These are phyloP conservation scores for Ambrosiella beaveri DNA, from an alignment of 2,329 filamentous ascomycete species.

Conservation along the genomic window DNA sequence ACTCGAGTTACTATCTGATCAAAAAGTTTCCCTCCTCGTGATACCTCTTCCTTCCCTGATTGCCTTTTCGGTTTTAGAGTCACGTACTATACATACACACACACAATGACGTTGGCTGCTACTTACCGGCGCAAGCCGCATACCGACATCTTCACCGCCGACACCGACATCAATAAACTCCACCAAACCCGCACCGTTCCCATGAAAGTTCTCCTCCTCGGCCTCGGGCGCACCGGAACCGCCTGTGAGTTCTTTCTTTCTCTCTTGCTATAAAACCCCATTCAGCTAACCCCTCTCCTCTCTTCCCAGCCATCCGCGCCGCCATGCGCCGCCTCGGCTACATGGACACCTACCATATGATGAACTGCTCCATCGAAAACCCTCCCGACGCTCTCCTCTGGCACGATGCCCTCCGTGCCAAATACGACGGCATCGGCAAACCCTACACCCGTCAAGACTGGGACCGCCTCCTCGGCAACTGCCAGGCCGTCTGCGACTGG, in stretches of 20 bases:
- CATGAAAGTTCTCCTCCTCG: slow-evolving; percentile 56
- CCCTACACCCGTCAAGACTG: slow-evolving; percentile 48
- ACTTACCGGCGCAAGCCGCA: slow-evolving; percentile 21
- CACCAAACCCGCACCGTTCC: slow-evolving; percentile 35
- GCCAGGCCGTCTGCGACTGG: slow-evolving; percentile 53
- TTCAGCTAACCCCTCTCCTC: background rate
- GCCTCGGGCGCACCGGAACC: slow-evolving; percentile 53
- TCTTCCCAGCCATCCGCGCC: slow-evolving; percentile 36
- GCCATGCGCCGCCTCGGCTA: slow-evolving; percentile 51
- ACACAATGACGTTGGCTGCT: background rate
- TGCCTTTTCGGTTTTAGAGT: too few species aligned
- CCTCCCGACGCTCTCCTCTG: slow-evolving; percentile 10
- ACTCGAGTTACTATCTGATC: too few species aligned
- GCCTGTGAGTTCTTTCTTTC: slow-evolving; percentile 33
- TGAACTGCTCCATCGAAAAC: slow-evolving; percentile 15
- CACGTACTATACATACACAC: too few species aligned
- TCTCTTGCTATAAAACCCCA: background rate
- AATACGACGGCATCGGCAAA: slow-evolving; percentile 36
- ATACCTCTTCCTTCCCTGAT: too few species aligned
- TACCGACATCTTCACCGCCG: slow-evolving; percentile 44
- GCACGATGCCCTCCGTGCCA: slow-evolving; percentile 20
- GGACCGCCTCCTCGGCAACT: slow-evolving; percentile 45
- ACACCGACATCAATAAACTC: slow-evolving; percentile 50
- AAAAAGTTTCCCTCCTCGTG: too few species aligned
- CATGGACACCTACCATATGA: slow-evolving; percentile 54